Percentiles rank a stretch among this genome's conserved stretches.
phyloP scores from a whole-genome alignment of 305 asterid species.

The Solanum hybrid region DNA sequence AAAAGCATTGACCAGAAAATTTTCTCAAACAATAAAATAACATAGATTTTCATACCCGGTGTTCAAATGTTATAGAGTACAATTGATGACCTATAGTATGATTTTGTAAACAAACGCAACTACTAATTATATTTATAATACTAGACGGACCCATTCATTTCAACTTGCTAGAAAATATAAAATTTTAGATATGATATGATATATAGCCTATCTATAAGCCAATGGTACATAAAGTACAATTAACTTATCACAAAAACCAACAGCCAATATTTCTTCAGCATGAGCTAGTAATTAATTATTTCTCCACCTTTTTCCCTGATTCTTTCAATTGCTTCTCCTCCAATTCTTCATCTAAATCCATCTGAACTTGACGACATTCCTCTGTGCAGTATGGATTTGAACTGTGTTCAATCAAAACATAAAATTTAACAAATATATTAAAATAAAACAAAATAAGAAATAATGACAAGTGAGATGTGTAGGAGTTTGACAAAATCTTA shows the following conservation, averaged over 20 bases:
- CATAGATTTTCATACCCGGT: too few relatives aligned
- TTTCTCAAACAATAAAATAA: too few relatives aligned
- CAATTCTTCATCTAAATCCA: constrained; percentile 4
- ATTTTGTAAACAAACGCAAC: neutral
- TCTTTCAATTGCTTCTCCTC: neutral
- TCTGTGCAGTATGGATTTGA: constrained; percentile 14
- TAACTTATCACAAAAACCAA: neutral
- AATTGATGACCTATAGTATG: neutral
- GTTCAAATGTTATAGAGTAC: neutral
- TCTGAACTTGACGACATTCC: constrained; percentile 20
- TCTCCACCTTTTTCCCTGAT: neutral
- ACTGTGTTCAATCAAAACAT: constrained; percentile 1
- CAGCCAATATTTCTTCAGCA: neutral
- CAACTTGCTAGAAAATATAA: neutral
- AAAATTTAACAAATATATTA: neutral
- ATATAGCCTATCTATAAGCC: neutral
- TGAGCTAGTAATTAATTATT: neutral
- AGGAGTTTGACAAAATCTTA: neutral
- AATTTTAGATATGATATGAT: neutral
- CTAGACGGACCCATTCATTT: neutral
- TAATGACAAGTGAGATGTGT: neutral
- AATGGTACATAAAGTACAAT: neutral
- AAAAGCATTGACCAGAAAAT: too few relatives aligned
- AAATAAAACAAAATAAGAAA: neutral
- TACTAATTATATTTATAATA: neutral